These are phyloP conservation scores for Blastocystis sp. DNA, from an alignment of 352 stramenopile species.

Conservation along the genomic window DNA sequence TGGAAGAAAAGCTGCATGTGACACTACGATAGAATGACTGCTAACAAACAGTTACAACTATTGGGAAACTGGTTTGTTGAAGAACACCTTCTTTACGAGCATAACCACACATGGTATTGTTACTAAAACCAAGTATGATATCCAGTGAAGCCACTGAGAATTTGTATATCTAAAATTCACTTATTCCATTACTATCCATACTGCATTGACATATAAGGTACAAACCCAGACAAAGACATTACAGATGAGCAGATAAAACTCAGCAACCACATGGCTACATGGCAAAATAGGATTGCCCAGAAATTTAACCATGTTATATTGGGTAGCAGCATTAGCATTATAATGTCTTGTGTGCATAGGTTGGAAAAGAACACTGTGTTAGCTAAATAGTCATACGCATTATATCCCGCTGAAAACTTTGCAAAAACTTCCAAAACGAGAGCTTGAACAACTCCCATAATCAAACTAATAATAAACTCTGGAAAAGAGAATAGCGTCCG, in stretches of 20 bases:
- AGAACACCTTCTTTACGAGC: background rate
- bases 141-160: background rate
- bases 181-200: background rate
- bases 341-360: conserved; percentile 10
- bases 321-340: background rate
- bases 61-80: background rate
- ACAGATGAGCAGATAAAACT: conserved; percentile 17
- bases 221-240: background rate
- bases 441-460: background rate
- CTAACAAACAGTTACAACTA: background rate
- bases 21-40: conserved; percentile 73
- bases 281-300: conserved; percentile 18
- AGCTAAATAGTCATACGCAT: background rate
- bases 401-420: background rate
- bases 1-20: conserved; percentile 74
- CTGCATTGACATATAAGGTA: conserved; percentile 49
- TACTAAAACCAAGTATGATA: background rate
- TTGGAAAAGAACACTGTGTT: conserved; percentile 28
- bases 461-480: background rate
- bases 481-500: background rate
- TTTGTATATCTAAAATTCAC: background rate
- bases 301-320: conserved; percentile 27
- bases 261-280: background rate
- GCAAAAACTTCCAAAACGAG: background rate
- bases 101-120: background rate